Base-by-base conservation (phyloP, 192 early-diverging fungal species). In the Coemansia furcata region DNA sequence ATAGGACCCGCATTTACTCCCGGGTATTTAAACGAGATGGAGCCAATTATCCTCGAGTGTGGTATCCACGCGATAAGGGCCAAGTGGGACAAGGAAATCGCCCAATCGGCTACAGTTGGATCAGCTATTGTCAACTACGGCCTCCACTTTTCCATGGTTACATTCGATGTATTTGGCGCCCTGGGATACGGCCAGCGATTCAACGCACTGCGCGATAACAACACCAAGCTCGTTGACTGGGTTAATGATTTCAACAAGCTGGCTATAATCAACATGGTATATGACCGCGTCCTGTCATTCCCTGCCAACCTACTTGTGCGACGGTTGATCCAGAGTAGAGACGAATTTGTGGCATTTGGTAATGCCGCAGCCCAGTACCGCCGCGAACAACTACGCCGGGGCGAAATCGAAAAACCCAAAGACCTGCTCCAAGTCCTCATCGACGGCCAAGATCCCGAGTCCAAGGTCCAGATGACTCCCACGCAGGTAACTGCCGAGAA, bases 121-220 rank as follows among this genome's bases (percentile, higher is more conserved):
- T 47, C 46, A 5, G 66, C 66, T 3, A 67, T n/a, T 36, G 54
- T 79, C 40, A 66, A 66, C 60, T 79, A 69, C 64, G 52, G 36
- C 9, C 37, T 59, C 10, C 68, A 79, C 17, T 71, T 79, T 17
- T 71, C 62, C 7, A 46, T 67, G 44, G 38, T 49, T 11, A 62
- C 77, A 32, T 79, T 74, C 17, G 79, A 71, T 39, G 39, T 80
- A 1, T 52, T 80, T 19, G 65, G 62, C 21, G 60, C 62, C 7
- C 66, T 74, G 23, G 79, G 68, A 1, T 82, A 58, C 37, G 79
- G 79, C 21, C 72, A 82, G 63, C 55, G 47, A 5, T 76, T 81
- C 40, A 44, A 73, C 36, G 70, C 72, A 10, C 62, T 81, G 26
- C 54, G 49, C 8, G 58, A 76, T 59, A 42, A 63, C 47, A 50